Base-by-base conservation (phyloP, 768 basidiomycete genomes). In the Leccinum variicolor region DNA sequence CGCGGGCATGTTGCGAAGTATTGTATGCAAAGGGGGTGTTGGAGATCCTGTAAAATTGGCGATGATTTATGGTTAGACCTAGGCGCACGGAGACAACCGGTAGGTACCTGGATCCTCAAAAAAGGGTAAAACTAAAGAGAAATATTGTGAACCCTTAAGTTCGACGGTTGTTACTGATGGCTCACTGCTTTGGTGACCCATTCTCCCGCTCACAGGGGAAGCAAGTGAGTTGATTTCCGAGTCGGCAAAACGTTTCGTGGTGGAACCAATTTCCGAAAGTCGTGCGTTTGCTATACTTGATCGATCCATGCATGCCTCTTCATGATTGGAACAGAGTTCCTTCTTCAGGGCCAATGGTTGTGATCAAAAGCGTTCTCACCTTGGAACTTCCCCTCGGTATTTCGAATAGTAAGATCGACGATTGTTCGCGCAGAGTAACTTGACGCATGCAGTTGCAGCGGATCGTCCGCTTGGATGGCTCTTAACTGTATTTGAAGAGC, bases 401-500 rank as follows among this genome's bases (percentile, higher is more conserved):
- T 52, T 19, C 26, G 49, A 50, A 19, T 7, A 13, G 50, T 31
- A 31, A 52, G 23, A 36, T 58, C 39, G 13, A 43, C 21, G 25
- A 61, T 50, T 6, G 39, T 50, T 1, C 50, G 53, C n/a, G 46
- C 56, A 47, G 64, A 60, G 29, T 58, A 54, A 53, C 47, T 62
- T 47, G 54, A 56, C 11, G 53, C 34, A 19, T 65, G 57, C 10
- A 66, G 36, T 54, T 74, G 72, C 0, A 69, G 71, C 7, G 58
- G 14, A 14, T 29, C 19, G 17, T 52, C 52, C 55, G 72, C 74
- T 33, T 79, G 79, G 54, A 90, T 83, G 2, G 78, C 78, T 14
- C 76, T 75, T 23, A 92, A 85, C 14, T 78, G 76, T 60, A 82
- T 86, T 71, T 91, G 91, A 15, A 92, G 80, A 9, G 79, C 82